phyloP scores from a whole-genome alignment of 768 basidiomycete genomes.

The Russula foetens region DNA sequence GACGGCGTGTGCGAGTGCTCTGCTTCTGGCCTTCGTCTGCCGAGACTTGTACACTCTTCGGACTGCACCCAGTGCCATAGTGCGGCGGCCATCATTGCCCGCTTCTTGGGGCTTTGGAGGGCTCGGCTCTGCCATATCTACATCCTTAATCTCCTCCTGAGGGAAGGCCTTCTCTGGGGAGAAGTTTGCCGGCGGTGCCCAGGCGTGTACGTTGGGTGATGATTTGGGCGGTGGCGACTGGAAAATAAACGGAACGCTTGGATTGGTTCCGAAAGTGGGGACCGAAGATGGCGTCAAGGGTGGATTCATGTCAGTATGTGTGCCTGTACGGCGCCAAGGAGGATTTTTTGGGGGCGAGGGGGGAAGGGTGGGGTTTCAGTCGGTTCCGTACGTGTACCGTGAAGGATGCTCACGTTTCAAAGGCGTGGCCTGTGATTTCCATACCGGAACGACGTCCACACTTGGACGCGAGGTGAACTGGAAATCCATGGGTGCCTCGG shows the following conservation, averaged over 20 bases:
- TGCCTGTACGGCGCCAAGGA: slow-evolving; percentile 26
- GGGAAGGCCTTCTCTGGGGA: slow-evolving; percentile 55
- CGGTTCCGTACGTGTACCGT: slow-evolving; percentile 19
- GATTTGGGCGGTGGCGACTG: slow-evolving; percentile 41
- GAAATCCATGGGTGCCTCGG: slow-evolving; percentile 85
- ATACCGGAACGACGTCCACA: slow-evolving; percentile 44
- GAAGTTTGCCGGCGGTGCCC: slow-evolving; percentile 58
- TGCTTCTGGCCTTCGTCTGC: slow-evolving; percentile 38
- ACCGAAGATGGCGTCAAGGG: slow-evolving; percentile 28
- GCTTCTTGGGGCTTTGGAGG: slow-evolving; percentile 42
- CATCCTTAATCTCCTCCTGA: slow-evolving; percentile 49
- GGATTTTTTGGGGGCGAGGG: slow-evolving; percentile 16
- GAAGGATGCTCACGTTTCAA: slow-evolving; percentile 52
- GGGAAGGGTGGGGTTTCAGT: slow-evolving; percentile 29
- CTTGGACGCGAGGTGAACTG: slow-evolving; percentile 68
- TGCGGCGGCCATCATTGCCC: slow-evolving; percentile 32
- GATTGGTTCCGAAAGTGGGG: slow-evolving; percentile 56
- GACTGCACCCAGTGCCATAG: slow-evolving; percentile 57
- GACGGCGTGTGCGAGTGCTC: slow-evolving; percentile 19
- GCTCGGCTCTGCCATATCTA: slow-evolving; percentile 70
- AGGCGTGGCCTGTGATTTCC: slow-evolving; percentile 53
- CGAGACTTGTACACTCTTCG: slow-evolving; percentile 58
- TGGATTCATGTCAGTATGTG: slow-evolving; percentile 36
- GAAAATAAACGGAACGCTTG: slow-evolving; percentile 69
- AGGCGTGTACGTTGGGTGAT: slow-evolving; percentile 40